phyloP scores from a whole-genome alignment of 352 stramenopile genomes.

The Globisporangium spinosum region DNA sequence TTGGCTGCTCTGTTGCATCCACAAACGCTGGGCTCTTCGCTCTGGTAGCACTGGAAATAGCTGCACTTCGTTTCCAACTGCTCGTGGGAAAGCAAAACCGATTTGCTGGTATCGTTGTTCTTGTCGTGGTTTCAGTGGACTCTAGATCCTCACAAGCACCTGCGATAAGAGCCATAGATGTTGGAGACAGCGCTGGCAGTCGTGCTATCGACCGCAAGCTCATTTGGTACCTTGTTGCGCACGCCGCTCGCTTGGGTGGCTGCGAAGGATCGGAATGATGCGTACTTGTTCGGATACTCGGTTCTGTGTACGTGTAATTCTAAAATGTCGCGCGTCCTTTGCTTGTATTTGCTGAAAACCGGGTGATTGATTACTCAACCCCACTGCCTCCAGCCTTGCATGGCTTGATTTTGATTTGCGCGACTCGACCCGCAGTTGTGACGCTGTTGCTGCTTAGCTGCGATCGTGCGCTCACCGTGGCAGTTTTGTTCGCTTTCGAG shows the following conservation, averaged over 20 bases:
- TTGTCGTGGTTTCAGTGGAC: neutral
- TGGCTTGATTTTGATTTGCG: neutral
- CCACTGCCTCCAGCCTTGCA: neutral
- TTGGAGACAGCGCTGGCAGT: too few relatives aligned
- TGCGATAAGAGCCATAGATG: too few relatives aligned
- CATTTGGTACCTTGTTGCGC: too few relatives aligned
- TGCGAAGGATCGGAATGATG: too few relatives aligned
- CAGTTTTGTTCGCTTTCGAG: neutral
- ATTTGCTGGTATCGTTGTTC: neutral
- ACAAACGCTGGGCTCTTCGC: neutral
- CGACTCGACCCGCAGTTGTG: neutral
- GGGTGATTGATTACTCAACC: neutral
- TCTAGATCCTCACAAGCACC: too few relatives aligned
- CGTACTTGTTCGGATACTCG: too few relatives aligned
- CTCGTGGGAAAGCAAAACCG: neutral
- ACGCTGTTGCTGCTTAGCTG: neutral
- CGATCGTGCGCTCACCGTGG: neutral
- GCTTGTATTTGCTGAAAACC: neutral
- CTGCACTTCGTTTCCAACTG: neutral
- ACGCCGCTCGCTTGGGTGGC: too few relatives aligned
- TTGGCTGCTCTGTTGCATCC: neutral
- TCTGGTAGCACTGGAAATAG: neutral
- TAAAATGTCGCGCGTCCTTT: neutral
- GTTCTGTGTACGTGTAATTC: neutral
- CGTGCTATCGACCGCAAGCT: too few relatives aligned